Percentiles rank a stretch among this genome's conserved stretches.
These are phyloP conservation scores for Mucuna pruriens DNA, from an alignment of 306 rosid genomes.

Conservation along the genomic window DNA sequence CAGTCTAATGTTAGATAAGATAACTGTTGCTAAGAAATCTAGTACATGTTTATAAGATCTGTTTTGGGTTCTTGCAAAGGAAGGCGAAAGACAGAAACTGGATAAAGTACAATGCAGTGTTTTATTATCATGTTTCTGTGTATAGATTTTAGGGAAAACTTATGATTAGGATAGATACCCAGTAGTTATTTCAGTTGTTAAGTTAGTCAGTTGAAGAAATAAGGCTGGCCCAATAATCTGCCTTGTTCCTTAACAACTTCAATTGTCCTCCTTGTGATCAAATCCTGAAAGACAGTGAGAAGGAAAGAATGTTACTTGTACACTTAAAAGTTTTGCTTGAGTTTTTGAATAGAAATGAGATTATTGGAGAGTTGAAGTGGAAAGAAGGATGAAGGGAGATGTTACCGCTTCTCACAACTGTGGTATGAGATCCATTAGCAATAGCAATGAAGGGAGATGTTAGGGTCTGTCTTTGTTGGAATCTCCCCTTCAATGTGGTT, in stretches of 20 bases:
- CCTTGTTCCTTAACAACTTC: background rate
- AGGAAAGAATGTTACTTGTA: background rate
- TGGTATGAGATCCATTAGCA: background rate
- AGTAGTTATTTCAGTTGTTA: background rate
- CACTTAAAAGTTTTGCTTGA: background rate
- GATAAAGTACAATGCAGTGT: background rate
- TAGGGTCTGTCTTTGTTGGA: too few species aligned
- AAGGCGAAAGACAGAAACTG: conserved; percentile 1
- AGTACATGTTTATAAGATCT: background rate
- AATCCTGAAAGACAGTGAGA: background rate
- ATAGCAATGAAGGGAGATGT: too few species aligned
- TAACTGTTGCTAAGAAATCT: background rate
- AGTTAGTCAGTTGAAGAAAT: background rate
- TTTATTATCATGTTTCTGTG: background rate
- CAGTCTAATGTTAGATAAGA: background rate
- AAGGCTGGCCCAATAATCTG: background rate
- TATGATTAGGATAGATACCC: background rate
- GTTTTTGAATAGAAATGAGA: too few species aligned
- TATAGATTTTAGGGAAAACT: background rate
- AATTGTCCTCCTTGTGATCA: background rate
- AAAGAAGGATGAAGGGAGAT: too few species aligned
- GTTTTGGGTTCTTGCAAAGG: conserved; percentile 19
- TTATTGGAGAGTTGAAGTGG: too few species aligned
- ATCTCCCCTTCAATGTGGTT: too few species aligned
- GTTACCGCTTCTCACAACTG: background rate